Conservation (phyloP, 306 rosid species). For the Begonia fuchsioides region DNA sequence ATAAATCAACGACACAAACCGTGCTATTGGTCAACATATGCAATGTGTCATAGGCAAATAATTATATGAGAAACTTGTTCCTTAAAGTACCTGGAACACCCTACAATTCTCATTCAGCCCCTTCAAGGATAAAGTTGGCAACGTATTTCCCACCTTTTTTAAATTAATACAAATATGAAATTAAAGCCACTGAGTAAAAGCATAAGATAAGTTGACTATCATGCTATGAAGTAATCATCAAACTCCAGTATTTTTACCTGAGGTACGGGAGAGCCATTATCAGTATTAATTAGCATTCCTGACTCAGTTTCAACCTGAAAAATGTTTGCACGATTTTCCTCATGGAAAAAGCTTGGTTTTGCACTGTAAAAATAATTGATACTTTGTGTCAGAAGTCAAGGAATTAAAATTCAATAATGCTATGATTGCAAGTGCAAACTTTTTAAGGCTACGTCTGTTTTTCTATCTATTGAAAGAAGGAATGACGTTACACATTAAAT, state of each 20-base stretch:
- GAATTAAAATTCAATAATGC: too few species aligned
- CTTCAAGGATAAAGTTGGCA: constrained; percentile 25
- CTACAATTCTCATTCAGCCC: constrained; percentile 27
- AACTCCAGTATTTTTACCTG: constrained; percentile 36
- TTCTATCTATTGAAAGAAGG: too few species aligned
- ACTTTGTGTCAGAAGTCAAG: constrained; percentile 1
- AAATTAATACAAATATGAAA: background rate
- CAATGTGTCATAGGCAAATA: background rate
- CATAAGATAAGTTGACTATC: constrained; percentile 1
- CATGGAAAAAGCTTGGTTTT: constrained; percentile 89
- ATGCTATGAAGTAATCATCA: background rate
- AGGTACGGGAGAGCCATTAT: constrained; percentile 89
- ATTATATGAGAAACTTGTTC: background rate
- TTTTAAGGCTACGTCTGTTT: background rate
- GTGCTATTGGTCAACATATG: background rate
- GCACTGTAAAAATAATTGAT: constrained; percentile 43
- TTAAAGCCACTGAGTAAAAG: constrained; percentile 5
- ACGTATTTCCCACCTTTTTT: constrained; percentile 60
- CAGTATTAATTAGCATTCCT: constrained; percentile 89
- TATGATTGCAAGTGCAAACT: too few species aligned
- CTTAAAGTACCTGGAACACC: constrained; percentile 65
- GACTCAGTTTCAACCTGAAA: constrained; percentile 85
- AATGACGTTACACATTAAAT: too few species aligned
- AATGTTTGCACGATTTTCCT: constrained; percentile 74
- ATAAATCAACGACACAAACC: background rate